phyloP scores from a whole-genome alignment of 306 rosid genomes.

The Quercus parvula region DNA sequence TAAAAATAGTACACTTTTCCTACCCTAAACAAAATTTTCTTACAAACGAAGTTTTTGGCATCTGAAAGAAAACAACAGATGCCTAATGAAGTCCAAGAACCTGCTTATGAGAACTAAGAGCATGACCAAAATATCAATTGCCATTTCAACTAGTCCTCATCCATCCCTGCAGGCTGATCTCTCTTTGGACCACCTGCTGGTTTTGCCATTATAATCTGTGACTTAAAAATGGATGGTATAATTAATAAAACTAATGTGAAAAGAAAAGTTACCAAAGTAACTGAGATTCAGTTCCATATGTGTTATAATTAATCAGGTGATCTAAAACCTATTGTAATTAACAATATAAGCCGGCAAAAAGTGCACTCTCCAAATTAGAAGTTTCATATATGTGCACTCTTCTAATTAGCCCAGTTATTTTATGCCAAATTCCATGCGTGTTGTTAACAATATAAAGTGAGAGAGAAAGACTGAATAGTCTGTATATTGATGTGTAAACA shows the following conservation, averaged over 20 bases:
- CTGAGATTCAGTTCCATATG: background rate
- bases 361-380: too few relatives aligned
- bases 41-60: constrained; percentile 1
- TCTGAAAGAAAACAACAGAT: constrained; percentile 16
- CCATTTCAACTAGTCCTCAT: constrained; percentile 55
- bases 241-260: constrained; percentile 1
- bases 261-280: background rate
- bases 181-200: constrained; percentile 95
- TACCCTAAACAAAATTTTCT: constrained; percentile 30
- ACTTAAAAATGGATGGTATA: background rate
- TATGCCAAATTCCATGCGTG: too few relatives aligned
- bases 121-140: background rate
- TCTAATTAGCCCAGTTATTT: too few relatives aligned
- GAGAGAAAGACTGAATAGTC: too few relatives aligned
- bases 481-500: too few relatives aligned
- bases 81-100: constrained; percentile 24
- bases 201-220: constrained; percentile 88
- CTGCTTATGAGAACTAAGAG: constrained; percentile 17
- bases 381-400: too few relatives aligned
- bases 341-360: background rate
- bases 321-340: background rate
- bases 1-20: background rate
- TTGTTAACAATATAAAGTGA: too few relatives aligned
- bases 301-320: background rate
- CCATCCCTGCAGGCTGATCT: constrained; percentile 80